A percentile compares a stretch with the other conserved stretches of the same genome.
phyloP scores from a whole-genome alignment of 352 stramenopile genomes.

The Phytophthora foliorum region DNA sequence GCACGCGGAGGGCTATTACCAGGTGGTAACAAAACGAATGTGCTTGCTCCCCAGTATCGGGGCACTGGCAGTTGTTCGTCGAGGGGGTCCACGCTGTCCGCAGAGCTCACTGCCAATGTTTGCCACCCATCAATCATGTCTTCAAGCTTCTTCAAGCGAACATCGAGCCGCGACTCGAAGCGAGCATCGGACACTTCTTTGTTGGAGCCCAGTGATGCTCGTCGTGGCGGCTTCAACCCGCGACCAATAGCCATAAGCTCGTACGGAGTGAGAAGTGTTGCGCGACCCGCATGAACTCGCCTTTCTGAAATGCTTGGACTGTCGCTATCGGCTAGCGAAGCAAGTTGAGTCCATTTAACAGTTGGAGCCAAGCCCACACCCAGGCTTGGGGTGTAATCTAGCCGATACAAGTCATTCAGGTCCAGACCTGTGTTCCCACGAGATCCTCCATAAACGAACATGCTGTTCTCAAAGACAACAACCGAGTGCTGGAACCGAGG shows the following conservation, averaged over 20 bases:
- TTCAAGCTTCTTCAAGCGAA: slow-evolving; percentile 50
- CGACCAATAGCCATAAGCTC: slow-evolving; percentile 53
- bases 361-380: slow-evolving; percentile 18
- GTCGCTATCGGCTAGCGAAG: slow-evolving; percentile 30
- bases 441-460: slow-evolving; percentile 78
- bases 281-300: slow-evolving; percentile 42
- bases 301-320: slow-evolving; percentile 39
- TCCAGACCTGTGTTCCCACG: slow-evolving; percentile 39
- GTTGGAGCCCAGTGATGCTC: slow-evolving; percentile 36
- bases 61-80: slow-evolving; percentile 32
- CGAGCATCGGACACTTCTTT: slow-evolving; percentile 23
- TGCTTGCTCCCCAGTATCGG: slow-evolving; percentile 58
- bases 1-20: slow-evolving; percentile 25
- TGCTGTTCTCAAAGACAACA: slow-evolving; percentile 62
- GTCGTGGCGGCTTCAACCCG: slow-evolving; percentile 32
- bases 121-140: slow-evolving; percentile 56
- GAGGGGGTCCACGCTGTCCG: neutral
- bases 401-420: slow-evolving; percentile 64
- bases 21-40: slow-evolving; percentile 39
- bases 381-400: slow-evolving; percentile 60
- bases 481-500: slow-evolving; percentile 70
- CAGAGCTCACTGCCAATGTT: slow-evolving; percentile 17
- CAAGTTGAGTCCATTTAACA: slow-evolving; percentile 56
- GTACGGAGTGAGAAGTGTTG: slow-evolving; percentile 56
- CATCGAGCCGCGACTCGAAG: slow-evolving; percentile 42